These are phyloP conservation scores for Penicillium cosmopolitanum DNA, from an alignment of 495 filamentous ascomycete genomes.

Conservation along the genomic window DNA sequence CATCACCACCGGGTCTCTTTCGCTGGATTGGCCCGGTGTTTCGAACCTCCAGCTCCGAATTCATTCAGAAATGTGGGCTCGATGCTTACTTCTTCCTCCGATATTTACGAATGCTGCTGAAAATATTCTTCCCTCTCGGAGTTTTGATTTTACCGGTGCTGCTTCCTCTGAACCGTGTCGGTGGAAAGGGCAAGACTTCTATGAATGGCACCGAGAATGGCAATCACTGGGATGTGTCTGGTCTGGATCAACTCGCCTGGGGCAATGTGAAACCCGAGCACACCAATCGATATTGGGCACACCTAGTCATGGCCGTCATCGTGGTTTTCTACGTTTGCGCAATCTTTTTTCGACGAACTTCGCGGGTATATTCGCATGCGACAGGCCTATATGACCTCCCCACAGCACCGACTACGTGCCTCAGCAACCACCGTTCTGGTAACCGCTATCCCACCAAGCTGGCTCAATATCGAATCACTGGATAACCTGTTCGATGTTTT, in stretches of 20 bases:
- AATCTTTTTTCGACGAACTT: conserved; percentile 83
- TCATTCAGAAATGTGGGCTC: conserved; percentile 92
- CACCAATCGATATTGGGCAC: conserved; percentile 82
- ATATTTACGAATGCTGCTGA: conserved; percentile 89
- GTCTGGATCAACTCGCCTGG: conserved; percentile 84
- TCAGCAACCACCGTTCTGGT: conserved; percentile 96
- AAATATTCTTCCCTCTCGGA: conserved; percentile 86
- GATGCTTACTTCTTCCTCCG: conserved; percentile 98
- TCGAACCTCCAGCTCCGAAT: conserved; percentile 78
- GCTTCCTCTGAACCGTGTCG: conserved; percentile 78
- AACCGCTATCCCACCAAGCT: conserved; percentile 83
- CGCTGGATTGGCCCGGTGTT: conserved; percentile 73
- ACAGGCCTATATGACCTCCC: conserved; percentile 93
- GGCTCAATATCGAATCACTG: conserved; percentile 81
- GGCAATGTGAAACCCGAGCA: conserved; percentile 79
- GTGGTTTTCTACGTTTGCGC: conserved; percentile 84
- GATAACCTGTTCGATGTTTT: conserved; percentile 93
- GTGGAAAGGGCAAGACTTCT: conserved; percentile 64
- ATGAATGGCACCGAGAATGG: conserved; percentile 44
- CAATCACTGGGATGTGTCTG: conserved; percentile 56
- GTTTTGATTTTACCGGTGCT: conserved; percentile 82
- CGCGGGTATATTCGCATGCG: conserved; percentile 91
- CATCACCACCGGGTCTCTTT: conserved; percentile 71
- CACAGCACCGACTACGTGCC: conserved; percentile 91
- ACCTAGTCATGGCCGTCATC: conserved; percentile 79